Conservation (phyloP, 2,329 filamentous ascomycete species). For the Colletotrichum orchidophilum region DNA sequence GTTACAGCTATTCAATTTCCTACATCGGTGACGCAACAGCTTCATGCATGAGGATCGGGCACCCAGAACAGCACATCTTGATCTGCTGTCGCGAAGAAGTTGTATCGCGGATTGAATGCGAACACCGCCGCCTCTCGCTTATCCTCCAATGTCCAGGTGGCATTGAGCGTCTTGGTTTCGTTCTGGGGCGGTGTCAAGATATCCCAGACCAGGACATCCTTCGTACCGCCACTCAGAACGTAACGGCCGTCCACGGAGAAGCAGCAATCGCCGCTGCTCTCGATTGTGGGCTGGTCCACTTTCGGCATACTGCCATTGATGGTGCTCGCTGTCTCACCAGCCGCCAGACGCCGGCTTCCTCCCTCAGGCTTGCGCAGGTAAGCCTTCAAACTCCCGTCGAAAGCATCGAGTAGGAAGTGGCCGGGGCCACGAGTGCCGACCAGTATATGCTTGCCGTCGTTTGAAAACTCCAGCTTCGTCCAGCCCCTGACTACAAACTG, state of each 20-base stretch:
- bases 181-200: conserved; percentile 63
- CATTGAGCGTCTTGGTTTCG: conserved; percentile 68
- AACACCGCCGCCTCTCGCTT: conserved; percentile 77
- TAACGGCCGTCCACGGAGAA: conserved; percentile 91
- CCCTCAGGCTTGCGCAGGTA: conserved; percentile 71
- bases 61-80: conserved; percentile 84
- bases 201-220: conserved; percentile 89
- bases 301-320: conserved; percentile 55
- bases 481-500: conserved; percentile 75
- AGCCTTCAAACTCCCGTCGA: conserved; percentile 81
- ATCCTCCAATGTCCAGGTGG: conserved; percentile 71
- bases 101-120: conserved; percentile 90
- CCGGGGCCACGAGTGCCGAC: conserved; percentile 84
- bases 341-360: conserved; percentile 60
- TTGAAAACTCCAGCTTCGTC: conserved; percentile 95
- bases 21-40: not conserved
- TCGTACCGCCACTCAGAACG: conserved; percentile 80
- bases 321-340: conserved; percentile 55
- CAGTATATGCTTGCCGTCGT: conserved; percentile 89
- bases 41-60: conserved; percentile 69
- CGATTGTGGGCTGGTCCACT: conserved; percentile 50
- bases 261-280: conserved; percentile 81
- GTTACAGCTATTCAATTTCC: not conserved
- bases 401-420: conserved; percentile 94
- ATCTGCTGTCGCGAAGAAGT: conserved; percentile 91